Evolutionary conservation across 192 early-diverging fungal species (phyloP).

Genomic region (Pecoramyces ruminantium): DNA sequence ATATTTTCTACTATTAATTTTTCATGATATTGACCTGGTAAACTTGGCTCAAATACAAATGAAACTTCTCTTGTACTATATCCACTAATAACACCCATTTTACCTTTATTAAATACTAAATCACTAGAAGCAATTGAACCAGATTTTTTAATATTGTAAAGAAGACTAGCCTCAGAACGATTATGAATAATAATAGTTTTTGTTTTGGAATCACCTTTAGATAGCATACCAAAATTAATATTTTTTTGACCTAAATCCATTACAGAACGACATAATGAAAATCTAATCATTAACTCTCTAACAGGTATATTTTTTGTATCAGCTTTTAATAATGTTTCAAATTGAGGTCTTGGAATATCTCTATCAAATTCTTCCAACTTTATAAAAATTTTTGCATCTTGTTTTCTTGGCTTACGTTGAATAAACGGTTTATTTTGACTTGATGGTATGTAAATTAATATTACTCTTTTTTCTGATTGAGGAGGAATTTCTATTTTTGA

Average conservation of each 20-base stretch:
- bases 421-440: constrained; percentile 33
- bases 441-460: constrained; percentile 56
- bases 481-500: constrained; percentile 44
- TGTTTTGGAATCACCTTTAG: constrained; percentile 62
- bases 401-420: constrained; percentile 57
- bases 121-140: constrained; percentile 89
- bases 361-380: constrained; percentile 72
- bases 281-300: constrained; percentile 77
- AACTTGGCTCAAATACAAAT: constrained; percentile 79
- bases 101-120: constrained; percentile 57
- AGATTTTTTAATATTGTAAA: constrained; percentile 85
- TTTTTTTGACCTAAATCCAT: constrained; percentile 92
- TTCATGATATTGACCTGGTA: constrained; percentile 78
- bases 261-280: constrained; percentile 60
- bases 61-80: constrained; percentile 83
- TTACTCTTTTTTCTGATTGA: constrained; percentile 41
- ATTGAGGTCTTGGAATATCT: constrained; percentile 63
- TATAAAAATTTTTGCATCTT: constrained; percentile 70
- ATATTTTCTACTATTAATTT: constrained; percentile 76
- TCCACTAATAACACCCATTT: constrained; percentile 73
- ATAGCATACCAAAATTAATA: constrained; percentile 88
- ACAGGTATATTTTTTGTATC: constrained; percentile 51
- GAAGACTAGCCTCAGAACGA: constrained; percentile 68
- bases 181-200: constrained; percentile 83
- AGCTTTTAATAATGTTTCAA: constrained; percentile 45